Evolutionary conservation across 805 yeast genomes (phyloP), one percentile per base, ranked within the genome.

Genomic region (Naumovozyma baii): DNA sequence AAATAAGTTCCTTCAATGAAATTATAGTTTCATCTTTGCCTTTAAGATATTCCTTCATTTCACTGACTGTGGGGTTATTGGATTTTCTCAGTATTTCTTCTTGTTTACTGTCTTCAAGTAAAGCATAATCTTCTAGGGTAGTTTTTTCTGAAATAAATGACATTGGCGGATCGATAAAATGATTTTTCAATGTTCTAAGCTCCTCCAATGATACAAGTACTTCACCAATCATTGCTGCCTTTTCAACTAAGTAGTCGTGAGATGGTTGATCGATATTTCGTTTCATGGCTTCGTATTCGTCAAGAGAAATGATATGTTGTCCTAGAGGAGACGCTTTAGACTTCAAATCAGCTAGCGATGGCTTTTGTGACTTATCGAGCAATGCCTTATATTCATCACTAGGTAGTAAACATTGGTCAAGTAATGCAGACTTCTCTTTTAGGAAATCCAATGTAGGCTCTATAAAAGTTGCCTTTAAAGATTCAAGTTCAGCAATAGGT

Each of bases 91-190:
- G 31, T 9, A 49, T 34, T 25, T 45, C 46, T 13, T 43, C 30
- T 26, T 49, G 42, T 3, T 48, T 54, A 3, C 36, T 38, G 12
- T 36, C 30, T 2, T 50, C 32, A 8, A 61, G 36, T n/a, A 61
- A 34, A 16, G 37, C 41, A 12, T 45, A 50, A 3, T 55, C 63
- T 16, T 52, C 46, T 3, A 42, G 38, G 7, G 49, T 31, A 4
- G 62, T 61, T 15, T 51, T 56, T 14, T 50, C 46, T n/a, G 45
- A 49, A 32, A 62, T 39, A 18, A 52, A 47, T 3, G 50, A 51
- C 7, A 57, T 18, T 2, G 49, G 45, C 2, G 62, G 62, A 2
- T 34, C 26, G 9, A 10, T 22, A 10, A 10, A 22, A 22, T 7
- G 7, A 7, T 22, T 22, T 10, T 22, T 22, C 10, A 22, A 22